These are phyloP conservation scores for Penicillium mononematosum DNA, from an alignment of 495 filamentous ascomycete species.

Conservation along the genomic window DNA sequence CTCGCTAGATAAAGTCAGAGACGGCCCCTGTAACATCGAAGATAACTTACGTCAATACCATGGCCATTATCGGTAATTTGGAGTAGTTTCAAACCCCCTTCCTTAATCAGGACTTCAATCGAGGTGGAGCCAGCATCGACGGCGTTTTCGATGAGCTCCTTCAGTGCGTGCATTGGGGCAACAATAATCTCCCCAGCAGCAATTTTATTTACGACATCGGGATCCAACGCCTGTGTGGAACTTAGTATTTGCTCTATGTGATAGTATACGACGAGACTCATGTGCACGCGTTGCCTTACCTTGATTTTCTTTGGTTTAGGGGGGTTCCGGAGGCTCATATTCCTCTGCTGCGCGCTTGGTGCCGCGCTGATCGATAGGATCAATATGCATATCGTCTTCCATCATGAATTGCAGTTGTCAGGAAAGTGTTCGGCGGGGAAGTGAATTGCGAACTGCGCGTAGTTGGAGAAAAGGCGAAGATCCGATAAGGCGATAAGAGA, in stretches of 20 bases:
- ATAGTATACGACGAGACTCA: conserved; percentile 1
- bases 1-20: conserved; percentile 54
- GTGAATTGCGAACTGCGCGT: conserved; percentile 16
- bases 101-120: conserved; percentile 89
- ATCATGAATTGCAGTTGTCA: conserved; percentile 22
- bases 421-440: not conserved
- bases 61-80: conserved; percentile 98
- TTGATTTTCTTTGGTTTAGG: conserved; percentile 66
- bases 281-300: conserved; percentile 32
- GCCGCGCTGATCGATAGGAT: conserved; percentile 48
- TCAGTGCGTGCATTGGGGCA: conserved; percentile 93
- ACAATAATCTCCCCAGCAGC: conserved; percentile 99
- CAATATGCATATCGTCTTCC: conserved; percentile 49
- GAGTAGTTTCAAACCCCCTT: conserved; percentile 93
- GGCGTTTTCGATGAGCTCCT: conserved; percentile 96
- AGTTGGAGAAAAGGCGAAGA: conserved; percentile 20
- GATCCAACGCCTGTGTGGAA: conserved; percentile 69
- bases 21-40: not conserved
- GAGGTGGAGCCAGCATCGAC: conserved; percentile 94
- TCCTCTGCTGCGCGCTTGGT: conserved; percentile 64
- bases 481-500: conserved; percentile 22
- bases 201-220: conserved; percentile 98
- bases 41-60: conserved; percentile 76
- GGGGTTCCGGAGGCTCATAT: conserved; percentile 22
- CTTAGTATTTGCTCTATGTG: not conserved